Base-by-base conservation (phyloP, 2,329 filamentous ascomycete species). In the Hortaea sp. region DNA sequence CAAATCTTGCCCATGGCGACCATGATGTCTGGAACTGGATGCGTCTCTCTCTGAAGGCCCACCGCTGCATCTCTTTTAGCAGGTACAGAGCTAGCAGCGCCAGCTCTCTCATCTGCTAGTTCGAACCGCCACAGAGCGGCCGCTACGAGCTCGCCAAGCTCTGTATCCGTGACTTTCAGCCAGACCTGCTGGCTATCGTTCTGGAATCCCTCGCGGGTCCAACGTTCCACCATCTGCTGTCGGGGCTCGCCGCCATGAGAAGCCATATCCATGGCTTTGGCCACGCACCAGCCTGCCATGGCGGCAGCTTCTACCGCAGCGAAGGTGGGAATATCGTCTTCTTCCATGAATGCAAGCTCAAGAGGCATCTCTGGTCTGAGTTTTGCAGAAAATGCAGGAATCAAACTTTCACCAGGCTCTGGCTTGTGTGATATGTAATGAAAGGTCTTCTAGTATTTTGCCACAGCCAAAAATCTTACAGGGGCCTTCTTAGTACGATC, bases 311-410 rank as follows among this genome's bases (percentile, higher is more conserved):
- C 56, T 42, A 60, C 43, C 9, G 30, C 43, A 29, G 52, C 55
- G 44, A 58, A 54, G 34, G 46, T 48, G 27, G 49, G 43, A 35
- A 55, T 49, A 45, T 59, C 57, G 11, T 47, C 43, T 45, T 52
- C 48, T 31, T 49, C 13, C 31, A 60, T 46, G 41, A 44, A 49
- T 34, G 42, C 34, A 20, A 60, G 37, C 31, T 52, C 28, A 40
- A 60, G 48, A 29, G 56, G 48, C 58, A 61, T 59, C 28, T n/a
- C 46, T n/a, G 32, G n/a, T n/a, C 3, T 7, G 32, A 35, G 2
- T 20, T 42, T 30, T 6, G 11, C 43, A 11, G 43, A 28, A 35
- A 44, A 20, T 4, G 20, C 43, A 46, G 44, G 40, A 48, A 48
- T 32, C 46, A 39, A 42, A 20, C 20, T 41, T 34, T 34, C 30